These are phyloP conservation scores for Xanthoconium stramineum DNA, from an alignment of 768 basidiomycete genomes.

Conservation along the genomic window DNA sequence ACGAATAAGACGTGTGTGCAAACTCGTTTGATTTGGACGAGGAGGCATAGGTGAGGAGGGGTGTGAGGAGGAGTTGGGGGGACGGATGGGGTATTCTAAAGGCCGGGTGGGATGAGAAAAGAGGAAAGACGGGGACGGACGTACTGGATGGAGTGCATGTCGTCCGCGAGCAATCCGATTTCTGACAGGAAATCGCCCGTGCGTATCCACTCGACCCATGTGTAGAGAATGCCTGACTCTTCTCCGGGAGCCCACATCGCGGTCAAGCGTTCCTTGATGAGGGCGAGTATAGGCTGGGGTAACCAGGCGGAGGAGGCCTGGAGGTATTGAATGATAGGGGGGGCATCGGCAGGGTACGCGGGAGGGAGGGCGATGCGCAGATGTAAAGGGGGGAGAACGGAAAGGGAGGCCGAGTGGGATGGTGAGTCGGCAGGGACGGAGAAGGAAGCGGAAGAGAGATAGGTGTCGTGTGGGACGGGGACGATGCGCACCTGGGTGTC, in stretches of 20 bases:
- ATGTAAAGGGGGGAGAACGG: conserved; percentile 61
- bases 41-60: conserved; percentile 49
- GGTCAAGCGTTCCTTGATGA: conserved; percentile 40
- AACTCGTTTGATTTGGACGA: conserved; percentile 52
- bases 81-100: conserved; percentile 49
- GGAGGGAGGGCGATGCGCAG: conserved; percentile 52
- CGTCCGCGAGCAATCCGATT: conserved; percentile 38
- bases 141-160: conserved; percentile 30
- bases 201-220: conserved; percentile 70
- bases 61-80: conserved; percentile 48
- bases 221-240: conserved; percentile 55
- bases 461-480: conserved; percentile 7
- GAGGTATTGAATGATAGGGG: conserved; percentile 55
- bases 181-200: conserved; percentile 59
- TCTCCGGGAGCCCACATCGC: conserved; percentile 54
- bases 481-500: conserved; percentile 40
- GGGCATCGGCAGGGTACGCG: conserved; percentile 49
- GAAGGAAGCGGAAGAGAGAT: conserved; percentile 1
- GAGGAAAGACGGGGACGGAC: conserved; percentile 23
- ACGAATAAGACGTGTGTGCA: conserved; percentile 60
- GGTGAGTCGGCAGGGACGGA: neutral
- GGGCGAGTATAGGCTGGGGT: conserved; percentile 27
- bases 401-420: conserved; percentile 30
- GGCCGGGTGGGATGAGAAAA: conserved; percentile 13
- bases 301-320: conserved; percentile 62